Conservation (phyloP, 192 early-diverging fungal genomes). For the Backusella circina region DNA sequence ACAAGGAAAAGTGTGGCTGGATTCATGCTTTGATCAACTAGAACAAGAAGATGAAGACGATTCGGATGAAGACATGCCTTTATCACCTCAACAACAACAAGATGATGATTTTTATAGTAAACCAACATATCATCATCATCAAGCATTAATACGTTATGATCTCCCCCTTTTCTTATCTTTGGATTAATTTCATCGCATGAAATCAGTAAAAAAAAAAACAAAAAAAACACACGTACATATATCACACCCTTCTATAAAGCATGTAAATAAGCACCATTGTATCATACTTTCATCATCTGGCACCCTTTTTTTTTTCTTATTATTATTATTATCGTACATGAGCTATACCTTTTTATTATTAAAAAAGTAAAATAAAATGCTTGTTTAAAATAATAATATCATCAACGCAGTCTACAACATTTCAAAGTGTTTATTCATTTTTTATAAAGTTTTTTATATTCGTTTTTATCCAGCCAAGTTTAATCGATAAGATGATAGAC, state of each 20-base stretch:
- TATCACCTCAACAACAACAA: not conserved
- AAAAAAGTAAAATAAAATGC: not conserved
- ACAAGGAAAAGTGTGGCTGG: not conserved
- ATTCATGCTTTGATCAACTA: constrained; percentile 3
- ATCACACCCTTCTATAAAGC: not conserved
- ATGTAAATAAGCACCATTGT: not conserved
- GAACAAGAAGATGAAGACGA: not conserved
- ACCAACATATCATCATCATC: not conserved
- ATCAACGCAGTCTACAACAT: not conserved
- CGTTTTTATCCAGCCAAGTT: not conserved
- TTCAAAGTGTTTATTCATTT: not conserved
- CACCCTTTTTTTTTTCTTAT: too few species aligned
- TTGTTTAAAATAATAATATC: not conserved
- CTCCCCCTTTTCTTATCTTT: constrained; percentile 1
- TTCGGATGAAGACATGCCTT: not conserved
- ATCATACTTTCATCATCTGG: not conserved
- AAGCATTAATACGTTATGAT: constrained; percentile 2
- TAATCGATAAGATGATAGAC: constrained; percentile 43
- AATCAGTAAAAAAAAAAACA: not conserved
- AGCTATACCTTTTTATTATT: not conserved
- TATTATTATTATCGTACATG: not conserved
- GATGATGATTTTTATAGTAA: not conserved
- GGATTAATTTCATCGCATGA: not conserved
- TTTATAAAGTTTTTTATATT: not conserved
- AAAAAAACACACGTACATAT: not conserved